Conservation (phyloP, 768 basidiomycete genomes). For the Suillus placidus region DNA sequence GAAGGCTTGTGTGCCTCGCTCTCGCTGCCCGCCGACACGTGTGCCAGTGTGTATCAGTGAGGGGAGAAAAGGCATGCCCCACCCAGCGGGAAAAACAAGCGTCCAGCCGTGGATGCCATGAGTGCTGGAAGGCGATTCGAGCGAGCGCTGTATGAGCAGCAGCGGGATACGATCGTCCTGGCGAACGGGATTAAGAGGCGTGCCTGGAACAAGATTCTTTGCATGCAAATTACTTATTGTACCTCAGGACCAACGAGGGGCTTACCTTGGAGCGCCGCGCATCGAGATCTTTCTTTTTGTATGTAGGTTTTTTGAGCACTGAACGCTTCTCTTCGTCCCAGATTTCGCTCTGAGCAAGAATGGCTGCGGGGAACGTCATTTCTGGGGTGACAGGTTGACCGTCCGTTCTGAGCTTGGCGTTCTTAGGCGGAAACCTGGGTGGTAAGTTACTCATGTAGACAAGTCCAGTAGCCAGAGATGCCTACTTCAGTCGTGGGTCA, state of each 20-base stretch:
- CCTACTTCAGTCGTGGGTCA: constrained; percentile 86
- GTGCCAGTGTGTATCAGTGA: constrained; percentile 85
- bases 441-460: not conserved
- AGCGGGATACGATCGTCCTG: constrained; percentile 86
- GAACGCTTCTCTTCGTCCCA: constrained; percentile 60
- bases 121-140: constrained; percentile 44
- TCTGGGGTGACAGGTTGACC: constrained; percentile 29
- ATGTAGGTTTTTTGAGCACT: constrained; percentile 60
- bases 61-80: constrained; percentile 87
- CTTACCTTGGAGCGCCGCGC: constrained; percentile 73
- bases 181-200: constrained; percentile 59
- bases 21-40: constrained; percentile 83
- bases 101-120: constrained; percentile 83
- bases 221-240: constrained; percentile 1
- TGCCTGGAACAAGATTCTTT: constrained; percentile 81
- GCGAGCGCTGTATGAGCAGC: constrained; percentile 78
- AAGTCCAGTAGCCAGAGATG: constrained; percentile 5
- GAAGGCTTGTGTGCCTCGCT: constrained; percentile 78
- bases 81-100: constrained; percentile 82
- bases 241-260: constrained; percentile 6
- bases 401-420: constrained; percentile 50
- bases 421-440: constrained; percentile 81
- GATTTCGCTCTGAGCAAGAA: constrained; percentile 66
- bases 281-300: constrained; percentile 85
- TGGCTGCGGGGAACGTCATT: constrained; percentile 53